These are phyloP conservation scores for Parastagonospora nodorum DNA, from an alignment of 2,329 filamentous ascomycete species.

Conservation along the genomic window DNA sequence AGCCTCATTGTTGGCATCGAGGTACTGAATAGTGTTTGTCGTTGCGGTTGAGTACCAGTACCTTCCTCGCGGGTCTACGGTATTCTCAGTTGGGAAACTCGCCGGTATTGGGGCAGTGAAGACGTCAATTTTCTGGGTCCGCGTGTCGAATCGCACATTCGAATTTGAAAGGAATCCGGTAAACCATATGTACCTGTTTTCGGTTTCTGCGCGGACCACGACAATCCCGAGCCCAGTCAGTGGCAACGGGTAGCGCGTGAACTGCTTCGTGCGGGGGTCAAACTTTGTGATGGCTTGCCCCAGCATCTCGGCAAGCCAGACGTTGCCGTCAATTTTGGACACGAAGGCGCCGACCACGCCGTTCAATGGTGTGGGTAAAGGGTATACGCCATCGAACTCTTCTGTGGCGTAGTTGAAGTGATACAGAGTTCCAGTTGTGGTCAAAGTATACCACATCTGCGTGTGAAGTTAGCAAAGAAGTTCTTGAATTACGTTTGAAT, in stretches of 20 bases:
- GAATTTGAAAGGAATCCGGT: conserved; percentile 14
- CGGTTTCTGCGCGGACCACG: conserved; percentile 10
- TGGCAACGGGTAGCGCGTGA: conserved; percentile 13
- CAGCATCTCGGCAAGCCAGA: conserved; percentile 14
- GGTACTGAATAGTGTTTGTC: conserved; percentile 15
- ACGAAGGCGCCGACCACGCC: conserved; percentile 10
- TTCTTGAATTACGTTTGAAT: no score
- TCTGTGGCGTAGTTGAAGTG: conserved; percentile 15
- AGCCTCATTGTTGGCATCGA: conserved; percentile 10
- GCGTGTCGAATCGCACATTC: conserved; percentile 16
- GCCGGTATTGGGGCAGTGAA: conserved; percentile 10
- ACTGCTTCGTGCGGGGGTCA: conserved; percentile 8
- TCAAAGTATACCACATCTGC: conserved; percentile 17
- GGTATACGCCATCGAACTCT: conserved; percentile 13
- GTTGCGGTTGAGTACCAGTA: conserved; percentile 17
- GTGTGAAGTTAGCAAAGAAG: no score
- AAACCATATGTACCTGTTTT: conserved; percentile 15
- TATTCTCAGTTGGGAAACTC: conserved; percentile 12
- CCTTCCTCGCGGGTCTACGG: conserved; percentile 9
- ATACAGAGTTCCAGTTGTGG: conserved; percentile 11
- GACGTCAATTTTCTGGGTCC: conserved; percentile 13
- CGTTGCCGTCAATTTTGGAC: conserved; percentile 12
- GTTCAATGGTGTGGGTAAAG: conserved; percentile 12
- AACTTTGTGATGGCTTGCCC: conserved; percentile 15
- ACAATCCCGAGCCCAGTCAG: conserved; percentile 7